Conservation (phyloP, 75 land plant genomes). For the Picea sitchensis region DNA sequence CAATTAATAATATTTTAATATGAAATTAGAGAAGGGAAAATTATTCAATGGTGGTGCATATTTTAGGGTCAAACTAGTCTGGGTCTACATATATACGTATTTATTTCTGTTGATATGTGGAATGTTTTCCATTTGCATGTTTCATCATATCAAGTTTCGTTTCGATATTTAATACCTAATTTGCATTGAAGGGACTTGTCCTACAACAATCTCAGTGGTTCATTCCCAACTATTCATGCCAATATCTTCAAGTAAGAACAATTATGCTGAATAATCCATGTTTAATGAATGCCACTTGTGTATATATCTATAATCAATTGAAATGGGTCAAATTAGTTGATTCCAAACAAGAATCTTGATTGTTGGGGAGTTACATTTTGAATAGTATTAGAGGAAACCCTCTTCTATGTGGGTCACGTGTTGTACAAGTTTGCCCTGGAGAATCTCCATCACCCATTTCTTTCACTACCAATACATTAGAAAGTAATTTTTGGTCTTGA, state of each 20-base stretch:
- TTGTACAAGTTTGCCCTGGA: conserved; percentile 58
- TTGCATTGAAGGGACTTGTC: conserved; percentile 47
- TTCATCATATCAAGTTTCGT: neutral
- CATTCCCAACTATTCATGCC: conserved; percentile 50
- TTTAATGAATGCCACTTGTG: neutral
- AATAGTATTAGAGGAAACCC: conserved; percentile 55
- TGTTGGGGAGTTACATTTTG: neutral
- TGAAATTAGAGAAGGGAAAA: no score
- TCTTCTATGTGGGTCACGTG: conserved; percentile 48
- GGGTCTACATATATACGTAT: no score
- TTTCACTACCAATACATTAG: conserved; percentile 38
- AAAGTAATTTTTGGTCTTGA: conserved; percentile 29
- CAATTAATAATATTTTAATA: no score
- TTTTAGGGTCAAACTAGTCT: no score
- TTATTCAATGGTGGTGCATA: no score
- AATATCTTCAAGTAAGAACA: conserved; percentile 45
- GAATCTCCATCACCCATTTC: conserved; percentile 45
- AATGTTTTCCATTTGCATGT: no score
- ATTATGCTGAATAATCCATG: neutral
- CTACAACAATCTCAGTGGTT: conserved; percentile 57
- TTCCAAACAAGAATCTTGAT: neutral
- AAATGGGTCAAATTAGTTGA: neutral
- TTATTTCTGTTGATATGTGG: no score
- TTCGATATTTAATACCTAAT: neutral
- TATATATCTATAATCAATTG: neutral